A percentile compares a stretch with the other conserved stretches of the same genome.
phyloP scores from a whole-genome alignment of 2,329 filamentous ascomycete genomes.

The Botrytis byssoidea region DNA sequence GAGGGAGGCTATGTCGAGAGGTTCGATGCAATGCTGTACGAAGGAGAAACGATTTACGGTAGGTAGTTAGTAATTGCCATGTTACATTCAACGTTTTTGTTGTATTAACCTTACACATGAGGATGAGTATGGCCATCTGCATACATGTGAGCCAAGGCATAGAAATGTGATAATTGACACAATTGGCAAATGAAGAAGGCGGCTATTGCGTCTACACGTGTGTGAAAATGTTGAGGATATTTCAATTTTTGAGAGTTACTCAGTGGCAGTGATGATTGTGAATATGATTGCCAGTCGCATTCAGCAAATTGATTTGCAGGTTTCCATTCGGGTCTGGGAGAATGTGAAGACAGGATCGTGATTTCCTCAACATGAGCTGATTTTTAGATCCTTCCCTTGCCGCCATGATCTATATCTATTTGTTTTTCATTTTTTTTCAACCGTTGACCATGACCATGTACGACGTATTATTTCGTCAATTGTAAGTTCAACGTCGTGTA shows the following conservation, averaged over 20 bases:
- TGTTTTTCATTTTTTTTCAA: neutral
- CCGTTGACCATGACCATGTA: neutral
- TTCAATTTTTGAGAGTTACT: neutral
- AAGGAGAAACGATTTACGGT: neutral
- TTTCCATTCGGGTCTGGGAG: neutral
- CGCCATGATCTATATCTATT: neutral
- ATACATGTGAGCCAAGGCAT: neutral
- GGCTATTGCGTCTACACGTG: slow-evolving; percentile 7
- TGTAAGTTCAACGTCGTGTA: neutral
- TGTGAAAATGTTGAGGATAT: neutral
- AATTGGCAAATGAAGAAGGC: neutral
- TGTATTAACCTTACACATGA: neutral
- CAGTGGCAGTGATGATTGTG: neutral
- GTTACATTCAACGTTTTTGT: slow-evolving; percentile 1
- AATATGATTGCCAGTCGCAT: neutral
- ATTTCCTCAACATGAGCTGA: neutral
- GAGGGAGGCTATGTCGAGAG: neutral
- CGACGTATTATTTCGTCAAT: neutral
- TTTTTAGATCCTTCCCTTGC: neutral
- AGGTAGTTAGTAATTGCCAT: neutral
- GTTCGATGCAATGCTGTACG: slow-evolving; percentile 8
- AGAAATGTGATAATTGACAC: neutral
- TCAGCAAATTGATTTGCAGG: neutral
- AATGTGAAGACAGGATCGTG: neutral
- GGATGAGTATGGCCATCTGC: neutral